Evolutionary conservation across 1,139 yeast genomes (phyloP).

Genomic region (Blastobotrys indianensis): DNA sequence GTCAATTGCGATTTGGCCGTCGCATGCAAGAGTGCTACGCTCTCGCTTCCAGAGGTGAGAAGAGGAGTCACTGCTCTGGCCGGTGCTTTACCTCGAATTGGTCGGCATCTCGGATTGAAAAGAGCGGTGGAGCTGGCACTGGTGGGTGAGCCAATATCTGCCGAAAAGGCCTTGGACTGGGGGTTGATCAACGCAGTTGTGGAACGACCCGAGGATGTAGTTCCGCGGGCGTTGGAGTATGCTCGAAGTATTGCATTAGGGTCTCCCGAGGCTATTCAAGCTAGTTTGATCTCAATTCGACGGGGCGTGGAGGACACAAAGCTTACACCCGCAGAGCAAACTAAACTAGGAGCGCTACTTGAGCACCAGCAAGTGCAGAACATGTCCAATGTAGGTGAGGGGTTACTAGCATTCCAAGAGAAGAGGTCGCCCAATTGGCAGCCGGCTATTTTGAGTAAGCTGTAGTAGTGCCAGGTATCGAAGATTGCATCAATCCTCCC

Average conservation of each 20-base stretch:
- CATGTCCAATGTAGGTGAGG: slow-evolving; percentile 23
- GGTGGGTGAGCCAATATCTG: slow-evolving; percentile 29
- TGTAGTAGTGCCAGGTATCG: slow-evolving; percentile 5
- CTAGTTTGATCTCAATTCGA: slow-evolving; percentile 26
- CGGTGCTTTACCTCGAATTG: slow-evolving; percentile 33
- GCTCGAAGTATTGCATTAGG: slow-evolving; percentile 25
- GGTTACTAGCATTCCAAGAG: slow-evolving; percentile 25
- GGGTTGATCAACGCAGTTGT: slow-evolving; percentile 30
- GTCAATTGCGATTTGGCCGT: slow-evolving; percentile 32
- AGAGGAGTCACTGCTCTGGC: slow-evolving; percentile 31
- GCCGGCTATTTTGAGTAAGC: slow-evolving; percentile 11
- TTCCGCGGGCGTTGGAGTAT: slow-evolving; percentile 26
- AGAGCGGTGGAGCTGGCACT: slow-evolving; percentile 31
- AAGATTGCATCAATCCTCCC: background rate
- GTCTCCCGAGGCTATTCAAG: slow-evolving; percentile 30
- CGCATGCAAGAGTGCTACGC: slow-evolving; percentile 25
- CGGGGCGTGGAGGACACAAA: slow-evolving; percentile 26
- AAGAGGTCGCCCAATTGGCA: slow-evolving; percentile 29
- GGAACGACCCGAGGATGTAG: slow-evolving; percentile 21
- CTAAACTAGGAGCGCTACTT: slow-evolving; percentile 16
- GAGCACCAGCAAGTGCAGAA: slow-evolving; percentile 18
- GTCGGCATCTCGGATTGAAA: slow-evolving; percentile 26
- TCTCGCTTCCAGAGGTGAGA: slow-evolving; percentile 31
- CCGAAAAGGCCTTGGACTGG: slow-evolving; percentile 27
- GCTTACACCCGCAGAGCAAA: slow-evolving; percentile 20